These are phyloP conservation scores for Coniella lustricola DNA, from an alignment of 2,329 filamentous ascomycete species.

Conservation along the genomic window DNA sequence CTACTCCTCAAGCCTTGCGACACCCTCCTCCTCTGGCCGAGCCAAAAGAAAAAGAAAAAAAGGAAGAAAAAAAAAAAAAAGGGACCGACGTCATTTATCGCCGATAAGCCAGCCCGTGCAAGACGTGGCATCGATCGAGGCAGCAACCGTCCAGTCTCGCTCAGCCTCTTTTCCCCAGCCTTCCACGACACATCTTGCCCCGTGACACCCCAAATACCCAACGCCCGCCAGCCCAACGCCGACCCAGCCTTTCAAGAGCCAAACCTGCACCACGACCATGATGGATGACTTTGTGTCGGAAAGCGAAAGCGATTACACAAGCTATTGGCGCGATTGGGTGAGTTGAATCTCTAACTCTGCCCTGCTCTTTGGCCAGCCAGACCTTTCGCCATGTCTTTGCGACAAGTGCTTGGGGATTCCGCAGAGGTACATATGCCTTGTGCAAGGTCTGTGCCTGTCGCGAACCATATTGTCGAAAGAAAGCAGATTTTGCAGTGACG, in stretches of 20 bases:
- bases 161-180: too few relatives aligned
- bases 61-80: too few relatives aligned
- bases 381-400: neutral
- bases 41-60: too few relatives aligned
- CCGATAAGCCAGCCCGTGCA: too few relatives aligned
- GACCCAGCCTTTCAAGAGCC: neutral
- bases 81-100: too few relatives aligned
- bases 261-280: constrained; percentile 20
- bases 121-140: too few relatives aligned
- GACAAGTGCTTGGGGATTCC: neutral
- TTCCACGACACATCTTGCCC: too few relatives aligned
- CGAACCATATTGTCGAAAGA: neutral
- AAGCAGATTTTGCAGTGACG: neutral
- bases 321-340: constrained; percentile 99
- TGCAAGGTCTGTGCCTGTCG: too few relatives aligned
- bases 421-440: too few relatives aligned
- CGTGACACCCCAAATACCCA: too few relatives aligned
- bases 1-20: neutral
- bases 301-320: constrained; percentile 97
- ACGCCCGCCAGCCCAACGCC: too few relatives aligned
- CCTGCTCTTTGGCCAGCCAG: neutral
- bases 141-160: too few relatives aligned
- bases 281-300: constrained; percentile 99
- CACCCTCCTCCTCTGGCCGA: neutral
- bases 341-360: constrained; percentile 32